Percentiles rank a stretch among this genome's conserved stretches.
Conservation (phyloP, 2,329 filamentous ascomycete genomes). For the Didymellaceae sp. region DNA sequence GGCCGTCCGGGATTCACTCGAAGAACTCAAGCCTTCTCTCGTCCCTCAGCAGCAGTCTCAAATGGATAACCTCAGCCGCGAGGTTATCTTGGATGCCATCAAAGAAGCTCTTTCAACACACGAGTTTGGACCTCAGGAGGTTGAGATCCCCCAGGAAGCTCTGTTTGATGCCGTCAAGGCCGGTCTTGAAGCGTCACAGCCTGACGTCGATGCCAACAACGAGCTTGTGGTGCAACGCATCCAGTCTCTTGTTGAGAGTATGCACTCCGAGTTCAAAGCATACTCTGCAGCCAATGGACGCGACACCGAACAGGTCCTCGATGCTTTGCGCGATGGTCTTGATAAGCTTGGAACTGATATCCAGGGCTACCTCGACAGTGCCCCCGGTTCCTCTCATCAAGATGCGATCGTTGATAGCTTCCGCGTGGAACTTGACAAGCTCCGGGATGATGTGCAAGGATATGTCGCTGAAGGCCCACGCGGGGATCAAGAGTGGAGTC, state of each 20-base stretch:
- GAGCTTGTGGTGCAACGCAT: slow-evolving; percentile 67
- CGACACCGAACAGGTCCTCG: slow-evolving; percentile 86
- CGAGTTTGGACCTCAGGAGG: slow-evolving; percentile 49
- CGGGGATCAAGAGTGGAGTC: slow-evolving; percentile 50
- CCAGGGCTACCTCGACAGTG: slow-evolving; percentile 78
- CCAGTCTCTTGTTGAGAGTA: slow-evolving; percentile 64
- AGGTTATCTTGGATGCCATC: slow-evolving; percentile 64
- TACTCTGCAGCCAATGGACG: slow-evolving; percentile 79
- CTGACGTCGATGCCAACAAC: slow-evolving; percentile 60
- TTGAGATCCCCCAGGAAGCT: slow-evolving; percentile 58
- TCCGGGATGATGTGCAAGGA: slow-evolving; percentile 67
- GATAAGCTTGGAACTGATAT: slow-evolving; percentile 82
- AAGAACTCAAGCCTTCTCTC: slow-evolving; percentile 71
- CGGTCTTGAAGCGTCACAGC: slow-evolving; percentile 61
- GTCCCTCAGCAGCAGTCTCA: slow-evolving; percentile 46
- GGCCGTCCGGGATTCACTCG: slow-evolving; percentile 83
- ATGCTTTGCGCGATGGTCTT: slow-evolving; percentile 85
- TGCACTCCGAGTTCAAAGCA: slow-evolving; percentile 73
- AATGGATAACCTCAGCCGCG: slow-evolving; percentile 57
- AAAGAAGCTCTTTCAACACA: slow-evolving; percentile 63
- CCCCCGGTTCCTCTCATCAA: slow-evolving; percentile 71
- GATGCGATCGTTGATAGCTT: slow-evolving; percentile 79
- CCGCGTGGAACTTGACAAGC: slow-evolving; percentile 66
- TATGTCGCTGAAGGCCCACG: slow-evolving; percentile 53
- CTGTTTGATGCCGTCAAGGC: slow-evolving; percentile 65